phyloP scores from a whole-genome alignment of 2,329 filamentous ascomycete species.

The Ceratocystis destructans region DNA sequence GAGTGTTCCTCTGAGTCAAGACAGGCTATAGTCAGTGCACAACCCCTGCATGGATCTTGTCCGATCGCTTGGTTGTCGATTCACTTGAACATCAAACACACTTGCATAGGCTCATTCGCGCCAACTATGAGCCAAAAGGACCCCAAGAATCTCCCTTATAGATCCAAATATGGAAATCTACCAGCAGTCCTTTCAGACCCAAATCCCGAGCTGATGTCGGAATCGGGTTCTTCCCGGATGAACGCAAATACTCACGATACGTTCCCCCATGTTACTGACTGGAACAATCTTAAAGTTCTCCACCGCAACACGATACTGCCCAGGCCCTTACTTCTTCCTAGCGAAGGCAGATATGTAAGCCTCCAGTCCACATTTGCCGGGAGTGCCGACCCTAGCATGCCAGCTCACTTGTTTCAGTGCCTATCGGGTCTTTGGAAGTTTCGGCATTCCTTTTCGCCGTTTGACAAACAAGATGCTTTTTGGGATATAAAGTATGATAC shows the following conservation, averaged over 20 bases:
- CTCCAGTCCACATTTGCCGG: constrained; percentile 25
- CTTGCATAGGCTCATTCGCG: background rate
- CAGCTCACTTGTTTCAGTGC: background rate
- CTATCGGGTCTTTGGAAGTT: constrained; percentile 45
- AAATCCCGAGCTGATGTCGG: background rate
- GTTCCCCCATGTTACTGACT: constrained; percentile 34
- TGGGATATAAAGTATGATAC: constrained; percentile 28
- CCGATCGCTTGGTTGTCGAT: background rate
- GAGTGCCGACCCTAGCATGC: background rate
- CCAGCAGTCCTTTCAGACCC: background rate
- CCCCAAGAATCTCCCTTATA: background rate
- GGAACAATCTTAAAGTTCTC: constrained; percentile 46
- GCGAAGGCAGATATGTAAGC: constrained; percentile 33
- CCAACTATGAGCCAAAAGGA: background rate
- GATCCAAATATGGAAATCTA: background rate
- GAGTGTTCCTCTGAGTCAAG: background rate
- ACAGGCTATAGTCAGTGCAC: background rate
- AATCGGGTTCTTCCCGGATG: background rate
- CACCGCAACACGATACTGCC: constrained; percentile 46
- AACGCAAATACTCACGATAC: background rate
- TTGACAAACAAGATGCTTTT: constrained; percentile 33
- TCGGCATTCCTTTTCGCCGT: constrained; percentile 33
- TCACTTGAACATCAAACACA: background rate
- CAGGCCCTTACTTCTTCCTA: constrained; percentile 43
- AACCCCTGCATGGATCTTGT: background rate